Evolutionary conservation across 306 rosid species (phyloP).

Genomic region (Glycyrrhiza uralensis): DNA sequence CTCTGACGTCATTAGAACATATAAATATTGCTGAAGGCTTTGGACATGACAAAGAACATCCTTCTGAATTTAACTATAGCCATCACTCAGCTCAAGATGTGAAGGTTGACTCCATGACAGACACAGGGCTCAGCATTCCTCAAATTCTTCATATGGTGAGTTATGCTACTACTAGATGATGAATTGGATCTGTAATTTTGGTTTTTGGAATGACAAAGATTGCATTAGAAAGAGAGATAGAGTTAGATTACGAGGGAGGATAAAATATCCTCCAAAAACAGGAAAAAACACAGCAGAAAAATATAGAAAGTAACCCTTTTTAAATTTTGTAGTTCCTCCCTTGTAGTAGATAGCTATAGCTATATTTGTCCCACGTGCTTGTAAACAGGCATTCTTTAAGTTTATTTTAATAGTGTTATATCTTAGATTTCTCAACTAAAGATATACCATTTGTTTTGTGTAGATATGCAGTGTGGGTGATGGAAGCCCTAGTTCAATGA

Average conservation of each 20-base stretch:
- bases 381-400: neutral
- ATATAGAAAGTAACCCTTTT: neutral
- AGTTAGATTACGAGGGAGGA: slow-evolving; percentile 1
- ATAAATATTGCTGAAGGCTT: slow-evolving; percentile 46
- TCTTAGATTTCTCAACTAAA: slow-evolving; percentile 18
- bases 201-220: neutral
- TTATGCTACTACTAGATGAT: slow-evolving; percentile 21
- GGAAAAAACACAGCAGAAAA: neutral
- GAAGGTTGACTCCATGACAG: slow-evolving; percentile 44
- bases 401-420: neutral
- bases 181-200: neutral
- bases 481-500: slow-evolving; percentile 63
- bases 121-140: slow-evolving; percentile 78
- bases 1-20: slow-evolving; percentile 48
- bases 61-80: slow-evolving; percentile 48
- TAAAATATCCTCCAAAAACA: slow-evolving; percentile 13
- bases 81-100: slow-evolving; percentile 43
- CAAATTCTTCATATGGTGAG: slow-evolving; percentile 92
- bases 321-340: slow-evolving; percentile 18
- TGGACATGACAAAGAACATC: slow-evolving; percentile 45
- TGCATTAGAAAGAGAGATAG: neutral
- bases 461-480: slow-evolving; percentile 70
- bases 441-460: slow-evolving; percentile 15
- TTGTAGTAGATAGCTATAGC: neutral
- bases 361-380: neutral